Conservation (phyloP, 495 filamentous ascomycete genomes). For the Podospora pseudocomata region DNA sequence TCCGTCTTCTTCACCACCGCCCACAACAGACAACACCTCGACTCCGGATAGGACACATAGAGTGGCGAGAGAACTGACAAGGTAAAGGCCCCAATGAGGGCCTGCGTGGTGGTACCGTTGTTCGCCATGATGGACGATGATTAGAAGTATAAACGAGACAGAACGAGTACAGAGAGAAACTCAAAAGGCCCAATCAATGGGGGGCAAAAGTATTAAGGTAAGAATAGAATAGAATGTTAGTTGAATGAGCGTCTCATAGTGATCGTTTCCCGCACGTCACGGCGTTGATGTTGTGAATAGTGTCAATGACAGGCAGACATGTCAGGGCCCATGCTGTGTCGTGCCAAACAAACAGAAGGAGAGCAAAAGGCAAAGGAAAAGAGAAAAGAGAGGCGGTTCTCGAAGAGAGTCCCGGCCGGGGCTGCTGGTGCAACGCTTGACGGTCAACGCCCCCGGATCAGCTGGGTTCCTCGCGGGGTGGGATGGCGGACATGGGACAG, state of each 20-base stretch:
- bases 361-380: slow-evolving; percentile 23
- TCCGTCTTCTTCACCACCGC: neutral
- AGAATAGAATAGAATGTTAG: slow-evolving; percentile 28
- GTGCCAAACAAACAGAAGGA: slow-evolving; percentile 22
- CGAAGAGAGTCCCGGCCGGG: slow-evolving; percentile 1
- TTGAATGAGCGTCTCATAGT: slow-evolving; percentile 33
- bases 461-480: neutral
- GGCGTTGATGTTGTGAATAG: slow-evolving; percentile 29
- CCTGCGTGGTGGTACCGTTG: slow-evolving; percentile 45
- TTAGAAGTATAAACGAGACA: slow-evolving; percentile 20
- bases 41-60: neutral
- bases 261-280: slow-evolving; percentile 23
- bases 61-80: slow-evolving; percentile 40
- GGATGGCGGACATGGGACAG: neutral
- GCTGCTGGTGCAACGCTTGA: neutral
- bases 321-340: slow-evolving; percentile 24
- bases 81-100: slow-evolving; percentile 51
- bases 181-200: slow-evolving; percentile 52
- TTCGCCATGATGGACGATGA: slow-evolving; percentile 41
- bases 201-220: slow-evolving; percentile 36
- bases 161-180: slow-evolving; percentile 36
- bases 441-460: slow-evolving; percentile 1
- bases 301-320: slow-evolving; percentile 22
- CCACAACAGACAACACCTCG: neutral
- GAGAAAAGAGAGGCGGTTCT: slow-evolving; percentile 13